These are phyloP conservation scores for Debaryomyces sp. DNA, from an alignment of 1,139 yeast species.

Conservation along the genomic window DNA sequence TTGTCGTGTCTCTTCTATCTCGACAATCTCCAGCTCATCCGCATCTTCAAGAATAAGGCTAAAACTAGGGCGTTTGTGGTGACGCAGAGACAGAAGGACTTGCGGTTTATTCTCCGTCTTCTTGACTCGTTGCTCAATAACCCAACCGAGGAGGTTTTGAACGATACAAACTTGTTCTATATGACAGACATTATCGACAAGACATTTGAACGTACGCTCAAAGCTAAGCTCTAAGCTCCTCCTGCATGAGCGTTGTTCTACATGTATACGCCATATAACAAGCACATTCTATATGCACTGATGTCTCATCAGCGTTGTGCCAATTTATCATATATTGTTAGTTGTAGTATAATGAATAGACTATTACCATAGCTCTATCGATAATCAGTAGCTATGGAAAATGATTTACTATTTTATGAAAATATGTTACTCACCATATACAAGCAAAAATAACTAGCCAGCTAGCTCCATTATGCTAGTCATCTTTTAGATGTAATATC, in stretches of 20 bases:
- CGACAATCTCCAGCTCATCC: constrained; percentile 37
- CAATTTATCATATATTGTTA: neutral
- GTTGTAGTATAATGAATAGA: neutral
- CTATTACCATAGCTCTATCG: neutral
- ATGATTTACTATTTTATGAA: neutral
- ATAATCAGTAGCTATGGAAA: neutral
- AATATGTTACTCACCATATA: neutral
- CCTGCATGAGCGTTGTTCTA: neutral
- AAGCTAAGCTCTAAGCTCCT: constrained; percentile 1
- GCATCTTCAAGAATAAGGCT: constrained; percentile 45
- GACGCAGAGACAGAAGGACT: constrained; percentile 32
- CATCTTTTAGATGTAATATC: neutral
- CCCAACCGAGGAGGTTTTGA: constrained; percentile 12
- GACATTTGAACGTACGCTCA: constrained; percentile 24
- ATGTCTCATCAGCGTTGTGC: neutral
- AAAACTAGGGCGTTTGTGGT: constrained; percentile 47
- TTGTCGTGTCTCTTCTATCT: constrained; percentile 45
- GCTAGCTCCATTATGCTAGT: neutral
- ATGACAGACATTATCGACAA: constrained; percentile 44
- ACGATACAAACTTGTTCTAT: constrained; percentile 31
- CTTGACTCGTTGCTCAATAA: constrained; percentile 25
- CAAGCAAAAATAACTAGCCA: neutral
- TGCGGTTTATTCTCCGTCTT: constrained; percentile 31
- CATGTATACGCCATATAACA: neutral
- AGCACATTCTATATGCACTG: neutral